A percentile compares a stretch with the other conserved stretches of the same genome.
Conservation (phyloP, 371 early-diverging fungal genomes). For the Mortierella polycephala region DNA sequence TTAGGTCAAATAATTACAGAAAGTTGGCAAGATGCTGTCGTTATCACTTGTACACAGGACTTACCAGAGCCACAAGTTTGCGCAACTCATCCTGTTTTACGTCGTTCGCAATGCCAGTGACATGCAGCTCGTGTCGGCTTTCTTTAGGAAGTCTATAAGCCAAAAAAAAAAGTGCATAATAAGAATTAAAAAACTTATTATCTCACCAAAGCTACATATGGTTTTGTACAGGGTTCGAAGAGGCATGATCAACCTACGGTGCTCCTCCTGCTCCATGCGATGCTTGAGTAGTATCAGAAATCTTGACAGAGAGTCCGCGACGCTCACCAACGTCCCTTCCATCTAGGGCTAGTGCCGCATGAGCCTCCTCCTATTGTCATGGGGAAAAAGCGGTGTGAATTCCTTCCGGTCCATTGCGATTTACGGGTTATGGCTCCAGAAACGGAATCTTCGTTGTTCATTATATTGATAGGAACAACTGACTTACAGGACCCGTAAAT, state of each 20-base stretch:
- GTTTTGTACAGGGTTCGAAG: not conserved
- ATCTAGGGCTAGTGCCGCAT: constrained; percentile 36
- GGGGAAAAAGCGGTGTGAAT: not conserved
- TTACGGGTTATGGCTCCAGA: not conserved
- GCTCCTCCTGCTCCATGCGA: constrained; percentile 14
- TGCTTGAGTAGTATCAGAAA: constrained; percentile 34
- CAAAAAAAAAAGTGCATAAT: not conserved
- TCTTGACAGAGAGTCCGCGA: constrained; percentile 37
- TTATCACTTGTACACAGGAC: not conserved
- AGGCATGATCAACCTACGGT: constrained; percentile 18
- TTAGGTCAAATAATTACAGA: too few relatives aligned
- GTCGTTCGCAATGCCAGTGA: constrained; percentile 29
- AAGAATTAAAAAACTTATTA: not conserved
- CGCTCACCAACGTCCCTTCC: constrained; percentile 44
- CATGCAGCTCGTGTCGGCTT: constrained; percentile 35
- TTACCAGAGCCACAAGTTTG: constrained; percentile 39
- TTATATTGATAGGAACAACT: not conserved
- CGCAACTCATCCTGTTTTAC: constrained; percentile 30
- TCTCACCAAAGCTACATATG: not conserved
- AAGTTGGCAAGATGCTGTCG: too few relatives aligned
- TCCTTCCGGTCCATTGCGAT: not conserved
- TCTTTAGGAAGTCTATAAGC: constrained; percentile 22
- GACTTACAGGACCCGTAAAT: constrained; percentile 29
- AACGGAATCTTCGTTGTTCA: not conserved
- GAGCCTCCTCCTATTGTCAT: constrained; percentile 35